These are phyloP conservation scores for Fusarium sp. DNA, from an alignment of 2,329 filamentous ascomycete species.

Conservation along the genomic window DNA sequence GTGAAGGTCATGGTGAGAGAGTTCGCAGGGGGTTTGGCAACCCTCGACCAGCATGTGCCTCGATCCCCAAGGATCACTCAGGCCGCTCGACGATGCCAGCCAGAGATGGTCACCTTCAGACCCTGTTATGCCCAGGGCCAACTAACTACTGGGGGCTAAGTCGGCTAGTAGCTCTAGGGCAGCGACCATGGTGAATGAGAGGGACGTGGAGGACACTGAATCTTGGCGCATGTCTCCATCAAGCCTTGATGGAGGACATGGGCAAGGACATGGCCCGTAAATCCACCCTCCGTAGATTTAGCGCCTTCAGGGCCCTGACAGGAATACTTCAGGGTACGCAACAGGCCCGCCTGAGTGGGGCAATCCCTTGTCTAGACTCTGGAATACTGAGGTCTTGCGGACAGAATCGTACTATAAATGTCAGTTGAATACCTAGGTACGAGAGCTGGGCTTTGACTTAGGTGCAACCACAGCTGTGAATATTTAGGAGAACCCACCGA, in stretches of 20 bases:
- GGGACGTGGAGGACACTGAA: constrained; percentile 36
- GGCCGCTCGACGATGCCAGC: constrained; percentile 34
- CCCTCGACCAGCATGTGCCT: constrained; percentile 40
- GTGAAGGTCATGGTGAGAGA: constrained; percentile 41
- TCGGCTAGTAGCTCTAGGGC: constrained; percentile 32
- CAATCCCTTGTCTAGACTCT: constrained; percentile 34
- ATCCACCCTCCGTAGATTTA: constrained; percentile 44
- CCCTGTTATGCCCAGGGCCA: constrained; percentile 28
- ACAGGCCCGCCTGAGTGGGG: constrained; percentile 39
- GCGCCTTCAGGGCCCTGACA: constrained; percentile 39
- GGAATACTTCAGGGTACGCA: constrained; percentile 46
- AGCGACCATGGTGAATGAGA: constrained; percentile 37
- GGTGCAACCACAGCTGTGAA: constrained; percentile 5
- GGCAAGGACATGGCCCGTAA: constrained; percentile 27
- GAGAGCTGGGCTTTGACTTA: constrained; percentile 21
- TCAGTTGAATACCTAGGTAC: constrained; percentile 30
- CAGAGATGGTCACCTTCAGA: constrained; percentile 32
- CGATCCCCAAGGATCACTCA: constrained; percentile 40
- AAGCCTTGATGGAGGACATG: constrained; percentile 36
- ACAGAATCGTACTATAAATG: constrained; percentile 36
- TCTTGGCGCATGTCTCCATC: constrained; percentile 43
- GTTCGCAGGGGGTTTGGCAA: constrained; percentile 23
- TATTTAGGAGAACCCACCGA: constrained; percentile 9
- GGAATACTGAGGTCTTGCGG: constrained; percentile 30
- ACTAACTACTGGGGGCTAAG: constrained; percentile 27